A percentile compares a stretch with the other conserved stretches of the same genome.
phyloP scores from a whole-genome alignment of 441 rosid species.

The Pelargonium hybrid region DNA sequence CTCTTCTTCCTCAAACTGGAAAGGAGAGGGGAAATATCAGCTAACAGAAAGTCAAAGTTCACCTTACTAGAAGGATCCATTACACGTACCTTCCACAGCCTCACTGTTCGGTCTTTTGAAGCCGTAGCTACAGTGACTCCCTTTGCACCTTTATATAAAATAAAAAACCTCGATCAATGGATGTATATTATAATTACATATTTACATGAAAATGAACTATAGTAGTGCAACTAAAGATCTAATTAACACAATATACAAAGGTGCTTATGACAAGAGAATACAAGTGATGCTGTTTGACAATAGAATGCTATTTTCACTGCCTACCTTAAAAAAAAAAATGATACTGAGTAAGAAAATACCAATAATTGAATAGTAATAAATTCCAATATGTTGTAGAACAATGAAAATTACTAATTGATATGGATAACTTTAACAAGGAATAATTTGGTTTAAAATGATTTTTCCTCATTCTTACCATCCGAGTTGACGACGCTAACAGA shows the following conservation, averaged over 20 bases:
- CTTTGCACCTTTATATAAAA: slow-evolving; percentile 35
- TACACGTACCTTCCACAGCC: slow-evolving; percentile 79
- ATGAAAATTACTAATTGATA: background rate
- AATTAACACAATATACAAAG: background rate
- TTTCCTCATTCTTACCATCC: slow-evolving; percentile 34
- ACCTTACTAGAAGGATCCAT: background rate
- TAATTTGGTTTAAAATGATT: background rate
- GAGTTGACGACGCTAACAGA: slow-evolving; percentile 50
- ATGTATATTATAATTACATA: background rate
- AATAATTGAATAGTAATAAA: no score
- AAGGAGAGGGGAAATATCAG: slow-evolving; percentile 19
- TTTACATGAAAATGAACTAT: background rate
- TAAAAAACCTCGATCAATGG: slow-evolving; percentile 4
- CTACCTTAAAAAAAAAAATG: no score
- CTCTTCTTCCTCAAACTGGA: slow-evolving; percentile 51
- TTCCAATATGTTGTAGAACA: no score
- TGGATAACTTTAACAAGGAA: background rate
- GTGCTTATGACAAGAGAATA: background rate
- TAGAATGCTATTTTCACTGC: no score
- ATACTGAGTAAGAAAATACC: no score
- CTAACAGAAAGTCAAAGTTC: background rate
- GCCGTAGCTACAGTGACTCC: slow-evolving; percentile 58
- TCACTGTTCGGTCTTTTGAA: slow-evolving; percentile 77
- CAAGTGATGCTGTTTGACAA: background rate
- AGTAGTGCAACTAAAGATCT: slow-evolving; percentile 1